Evolutionary conservation across 176 grass and related monocot species (phyloP).

Genomic region (Pontederia paniculata): DNA sequence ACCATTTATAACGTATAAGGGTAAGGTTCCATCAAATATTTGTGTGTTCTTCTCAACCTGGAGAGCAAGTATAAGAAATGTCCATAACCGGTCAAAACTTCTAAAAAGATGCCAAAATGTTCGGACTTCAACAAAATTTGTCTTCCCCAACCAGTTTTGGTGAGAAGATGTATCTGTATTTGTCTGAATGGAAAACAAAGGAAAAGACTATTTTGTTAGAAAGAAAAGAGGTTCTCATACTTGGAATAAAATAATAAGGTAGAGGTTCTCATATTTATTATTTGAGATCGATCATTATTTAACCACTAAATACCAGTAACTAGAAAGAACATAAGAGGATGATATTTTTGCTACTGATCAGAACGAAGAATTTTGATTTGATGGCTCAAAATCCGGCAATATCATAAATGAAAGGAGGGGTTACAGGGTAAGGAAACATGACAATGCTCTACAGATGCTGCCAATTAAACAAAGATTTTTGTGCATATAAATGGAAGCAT

Average conservation of each 20-base stretch:
- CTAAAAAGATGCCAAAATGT: slow-evolving; percentile 98
- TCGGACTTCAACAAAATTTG: slow-evolving; percentile 82
- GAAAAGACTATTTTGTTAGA: slow-evolving; percentile 23
- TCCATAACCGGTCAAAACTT: slow-evolving; percentile 96
- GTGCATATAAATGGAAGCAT: too few species aligned
- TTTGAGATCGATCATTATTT: too few species aligned
- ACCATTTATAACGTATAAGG: slow-evolving; percentile 11
- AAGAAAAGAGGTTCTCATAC: slow-evolving; percentile 18
- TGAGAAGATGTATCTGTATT: slow-evolving; percentile 14
- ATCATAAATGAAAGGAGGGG: too few species aligned
- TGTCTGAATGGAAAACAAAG: slow-evolving; percentile 29
- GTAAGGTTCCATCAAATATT: slow-evolving; percentile 12
- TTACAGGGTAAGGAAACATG: too few species aligned
- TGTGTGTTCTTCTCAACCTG: slow-evolving; percentile 42
- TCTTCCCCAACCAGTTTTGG: slow-evolving; percentile 76
- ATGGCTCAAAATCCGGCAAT: too few species aligned
- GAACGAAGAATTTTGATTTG: too few species aligned
- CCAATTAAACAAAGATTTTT: too few species aligned
- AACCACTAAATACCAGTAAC: too few species aligned
- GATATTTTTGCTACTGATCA: too few species aligned
- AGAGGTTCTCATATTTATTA: too few species aligned
- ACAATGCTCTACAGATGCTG: too few species aligned
- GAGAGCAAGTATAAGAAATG: slow-evolving; percentile 71
- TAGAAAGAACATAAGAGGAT: too few species aligned
- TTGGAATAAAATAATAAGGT: background rate